Percentiles rank a stretch among this genome's conserved stretches.
These are phyloP conservation scores for Saccharomycopsis guyanensis DNA, from an alignment of 805 yeast genomes.

Conservation along the genomic window DNA sequence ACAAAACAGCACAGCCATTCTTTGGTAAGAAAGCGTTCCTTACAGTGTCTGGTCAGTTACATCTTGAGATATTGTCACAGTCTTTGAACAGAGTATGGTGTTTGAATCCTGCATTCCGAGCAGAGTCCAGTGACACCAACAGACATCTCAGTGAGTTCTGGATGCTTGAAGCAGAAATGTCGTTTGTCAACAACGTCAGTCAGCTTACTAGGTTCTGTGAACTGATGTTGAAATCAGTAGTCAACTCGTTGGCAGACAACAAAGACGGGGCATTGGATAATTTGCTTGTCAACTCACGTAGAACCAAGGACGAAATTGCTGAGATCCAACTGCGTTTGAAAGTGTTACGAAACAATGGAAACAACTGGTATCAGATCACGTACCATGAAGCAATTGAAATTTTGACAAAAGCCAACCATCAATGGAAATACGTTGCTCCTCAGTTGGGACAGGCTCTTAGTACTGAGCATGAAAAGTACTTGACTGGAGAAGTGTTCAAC, in stretches of 20 bases:
- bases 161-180: slow-evolving; percentile 93
- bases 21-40: slow-evolving; percentile 64
- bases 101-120: slow-evolving; percentile 85
- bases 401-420: slow-evolving; percentile 31
- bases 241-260: slow-evolving; percentile 26
- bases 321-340: slow-evolving; percentile 52
- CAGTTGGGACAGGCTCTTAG: slow-evolving; percentile 67
- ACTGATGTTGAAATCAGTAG: slow-evolving; percentile 53
- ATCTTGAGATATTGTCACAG: slow-evolving; percentile 71
- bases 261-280: slow-evolving; percentile 24
- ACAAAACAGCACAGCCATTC: slow-evolving; percentile 31
- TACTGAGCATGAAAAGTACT: slow-evolving; percentile 87
- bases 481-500: slow-evolving; percentile 60
- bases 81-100: slow-evolving; percentile 83
- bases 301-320: slow-evolving; percentile 30
- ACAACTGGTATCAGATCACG: slow-evolving; percentile 35
- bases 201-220: slow-evolving; percentile 65
- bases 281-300: slow-evolving; percentile 27
- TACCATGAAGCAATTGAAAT: slow-evolving; percentile 69
- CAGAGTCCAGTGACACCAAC: slow-evolving; percentile 85
- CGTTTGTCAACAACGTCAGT: slow-evolving; percentile 49
- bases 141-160: slow-evolving; percentile 92
- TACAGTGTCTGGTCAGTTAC: slow-evolving; percentile 90
- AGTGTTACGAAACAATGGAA: slow-evolving; percentile 49
- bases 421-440: slow-evolving; percentile 37